Percentiles rank a stretch among this genome's conserved stretches.
Evolutionary conservation across 2,329 filamentous ascomycete genomes (phyloP).

Genomic region (Pseudocercospora eumusae): DNA sequence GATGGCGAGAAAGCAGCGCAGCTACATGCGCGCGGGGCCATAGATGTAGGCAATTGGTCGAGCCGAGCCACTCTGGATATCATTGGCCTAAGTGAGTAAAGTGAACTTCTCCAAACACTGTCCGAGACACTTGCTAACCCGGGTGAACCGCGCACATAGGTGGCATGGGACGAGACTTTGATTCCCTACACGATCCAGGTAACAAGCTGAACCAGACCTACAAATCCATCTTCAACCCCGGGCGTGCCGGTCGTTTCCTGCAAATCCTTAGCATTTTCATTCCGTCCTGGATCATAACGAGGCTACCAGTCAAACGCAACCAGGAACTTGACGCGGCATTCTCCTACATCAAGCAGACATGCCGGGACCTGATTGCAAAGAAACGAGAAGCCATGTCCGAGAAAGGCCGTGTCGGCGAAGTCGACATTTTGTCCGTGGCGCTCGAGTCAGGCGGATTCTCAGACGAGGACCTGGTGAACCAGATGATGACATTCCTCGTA

Average conservation of each 20-base stretch:
- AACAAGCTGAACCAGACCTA: conserved; percentile 58
- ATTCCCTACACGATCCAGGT: conserved; percentile 52
- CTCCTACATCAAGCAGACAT: conserved; percentile 60
- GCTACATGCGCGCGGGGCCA: conserved; percentile 39
- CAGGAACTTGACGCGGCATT: conserved; percentile 60
- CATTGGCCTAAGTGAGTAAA: conserved; percentile 52
- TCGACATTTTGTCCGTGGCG: conserved; percentile 80
- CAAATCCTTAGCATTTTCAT: conserved; percentile 56
- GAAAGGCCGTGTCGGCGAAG: conserved; percentile 51
- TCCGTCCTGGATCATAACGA: conserved; percentile 61
- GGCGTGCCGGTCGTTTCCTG: conserved; percentile 57
- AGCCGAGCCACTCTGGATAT: conserved; percentile 60
- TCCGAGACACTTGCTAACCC: background rate
- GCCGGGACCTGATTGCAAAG: conserved; percentile 66
- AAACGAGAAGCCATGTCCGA: conserved; percentile 63
- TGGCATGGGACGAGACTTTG: conserved; percentile 60
- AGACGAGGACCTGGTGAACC: conserved; percentile 75
- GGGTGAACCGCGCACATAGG: background rate
- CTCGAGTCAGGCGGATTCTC: conserved; percentile 73
- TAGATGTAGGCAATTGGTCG: conserved; percentile 51
- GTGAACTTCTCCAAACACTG: background rate
- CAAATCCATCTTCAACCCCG: conserved; percentile 52
- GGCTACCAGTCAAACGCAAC: conserved; percentile 71
- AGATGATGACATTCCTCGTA: conserved; percentile 66
- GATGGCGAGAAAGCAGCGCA: conserved; percentile 31